Evolutionary conservation across 2,329 filamentous ascomycete genomes (phyloP).

Genomic region (Grosmannia clavigera): DNA sequence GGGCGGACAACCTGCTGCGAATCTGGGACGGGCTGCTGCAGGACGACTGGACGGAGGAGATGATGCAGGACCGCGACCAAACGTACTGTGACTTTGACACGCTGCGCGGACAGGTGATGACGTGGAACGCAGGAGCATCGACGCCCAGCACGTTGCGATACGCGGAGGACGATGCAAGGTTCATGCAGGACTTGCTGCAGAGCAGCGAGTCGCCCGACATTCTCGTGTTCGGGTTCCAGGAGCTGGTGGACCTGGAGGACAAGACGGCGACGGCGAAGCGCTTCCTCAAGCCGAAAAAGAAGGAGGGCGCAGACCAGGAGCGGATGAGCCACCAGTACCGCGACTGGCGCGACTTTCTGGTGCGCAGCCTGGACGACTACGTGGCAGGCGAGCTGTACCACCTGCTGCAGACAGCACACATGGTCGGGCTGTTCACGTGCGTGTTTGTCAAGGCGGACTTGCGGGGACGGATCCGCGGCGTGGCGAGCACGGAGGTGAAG

Average conservation of each 20-base stretch:
- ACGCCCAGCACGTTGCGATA: constrained; percentile 75
- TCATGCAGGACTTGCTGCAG: constrained; percentile 69
- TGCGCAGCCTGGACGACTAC: constrained; percentile 68
- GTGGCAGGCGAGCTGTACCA: constrained; percentile 73
- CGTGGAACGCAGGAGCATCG: constrained; percentile 95
- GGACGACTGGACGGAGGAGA: constrained; percentile 84
- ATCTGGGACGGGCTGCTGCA: constrained; percentile 88
- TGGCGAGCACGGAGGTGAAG: constrained; percentile 77
- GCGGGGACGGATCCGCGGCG: constrained; percentile 60
- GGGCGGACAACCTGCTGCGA: constrained; percentile 72
- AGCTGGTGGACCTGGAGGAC: constrained; percentile 94
- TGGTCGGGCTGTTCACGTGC: constrained; percentile 92
- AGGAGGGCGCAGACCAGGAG: constrained; percentile 67
- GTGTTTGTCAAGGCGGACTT: constrained; percentile 81
- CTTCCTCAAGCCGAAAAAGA: constrained; percentile 84
- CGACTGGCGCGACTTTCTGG: constrained; percentile 86
- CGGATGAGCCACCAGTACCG: constrained; percentile 96
- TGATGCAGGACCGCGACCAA: constrained; percentile 74
- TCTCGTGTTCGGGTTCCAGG: constrained; percentile 91
- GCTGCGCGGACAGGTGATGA: constrained; percentile 68
- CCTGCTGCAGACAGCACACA: constrained; percentile 73
- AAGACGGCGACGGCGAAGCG: constrained; percentile 96
- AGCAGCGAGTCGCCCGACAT: constrained; percentile 76
- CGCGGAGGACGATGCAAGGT: constrained; percentile 56
- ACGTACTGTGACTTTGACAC: constrained; percentile 81